Evolutionary conservation across 2,329 filamentous ascomycete genomes (phyloP).

Genomic region (Aureobasidium sp.): DNA sequence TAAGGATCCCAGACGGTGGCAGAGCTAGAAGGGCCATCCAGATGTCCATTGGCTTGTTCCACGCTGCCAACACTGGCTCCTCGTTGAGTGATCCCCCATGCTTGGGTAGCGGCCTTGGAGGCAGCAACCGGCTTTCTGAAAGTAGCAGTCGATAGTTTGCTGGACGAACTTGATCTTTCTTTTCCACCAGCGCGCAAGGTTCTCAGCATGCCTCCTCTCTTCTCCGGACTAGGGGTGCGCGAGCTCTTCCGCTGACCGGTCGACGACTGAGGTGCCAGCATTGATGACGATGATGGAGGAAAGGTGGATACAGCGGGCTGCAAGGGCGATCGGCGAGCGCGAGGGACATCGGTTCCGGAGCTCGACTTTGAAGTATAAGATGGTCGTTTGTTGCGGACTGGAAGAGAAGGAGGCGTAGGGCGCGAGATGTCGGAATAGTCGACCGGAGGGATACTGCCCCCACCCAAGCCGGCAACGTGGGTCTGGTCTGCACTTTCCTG

Average conservation of each 20-base stretch:
- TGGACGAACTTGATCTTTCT: slow-evolving; percentile 46
- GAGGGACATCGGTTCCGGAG: slow-evolving; percentile 23
- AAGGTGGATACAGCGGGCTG: slow-evolving; percentile 4
- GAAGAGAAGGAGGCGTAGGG: slow-evolving; percentile 37
- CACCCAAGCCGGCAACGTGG: slow-evolving; percentile 53
- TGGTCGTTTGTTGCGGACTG: slow-evolving; percentile 34
- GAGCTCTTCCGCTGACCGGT: slow-evolving; percentile 36
- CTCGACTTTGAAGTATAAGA: slow-evolving; percentile 36
- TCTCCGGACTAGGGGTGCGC: slow-evolving; percentile 53
- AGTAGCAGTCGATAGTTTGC: slow-evolving; percentile 34
- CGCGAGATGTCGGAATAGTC: slow-evolving; percentile 74
- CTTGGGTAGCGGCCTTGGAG: slow-evolving; percentile 53
- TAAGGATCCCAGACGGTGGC: slow-evolving; percentile 26
- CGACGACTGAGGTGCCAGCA: slow-evolving; percentile 27
- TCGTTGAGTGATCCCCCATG: slow-evolving; percentile 41
- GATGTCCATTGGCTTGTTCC: slow-evolving; percentile 13
- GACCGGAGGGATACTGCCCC: slow-evolving; percentile 72
- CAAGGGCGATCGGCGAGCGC: slow-evolving; percentile 1
- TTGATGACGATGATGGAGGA: slow-evolving; percentile 20
- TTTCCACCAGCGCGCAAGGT: slow-evolving; percentile 44
- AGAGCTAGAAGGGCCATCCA: slow-evolving; percentile 2
- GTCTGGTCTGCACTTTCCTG: not conserved
- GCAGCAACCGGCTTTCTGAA: slow-evolving; percentile 45
- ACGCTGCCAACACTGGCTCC: slow-evolving; percentile 16
- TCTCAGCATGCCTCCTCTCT: slow-evolving; percentile 49